Conservation (phyloP, 164 flowering plant species). For the Litsea cubeba region DNA sequence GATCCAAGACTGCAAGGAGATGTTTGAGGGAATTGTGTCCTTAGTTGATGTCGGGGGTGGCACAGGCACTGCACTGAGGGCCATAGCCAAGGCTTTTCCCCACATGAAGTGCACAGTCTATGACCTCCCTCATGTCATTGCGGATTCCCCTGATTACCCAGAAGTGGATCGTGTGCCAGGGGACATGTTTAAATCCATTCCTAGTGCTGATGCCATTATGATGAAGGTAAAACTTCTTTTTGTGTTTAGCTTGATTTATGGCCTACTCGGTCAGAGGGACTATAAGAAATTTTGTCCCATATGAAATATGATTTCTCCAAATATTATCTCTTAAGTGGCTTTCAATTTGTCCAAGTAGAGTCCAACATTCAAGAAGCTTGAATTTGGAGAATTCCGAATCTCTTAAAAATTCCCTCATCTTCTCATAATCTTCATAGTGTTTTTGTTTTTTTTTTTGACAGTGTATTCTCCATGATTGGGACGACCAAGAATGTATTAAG, state of each 20-base stretch:
- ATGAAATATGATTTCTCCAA: neutral
- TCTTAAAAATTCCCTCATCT: neutral
- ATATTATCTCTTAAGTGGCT: neutral
- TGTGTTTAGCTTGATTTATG: neutral
- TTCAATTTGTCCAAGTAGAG: neutral
- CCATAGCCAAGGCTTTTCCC: slow-evolving; percentile 5
- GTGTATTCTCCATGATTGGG: slow-evolving; percentile 11
- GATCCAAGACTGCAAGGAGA: neutral
- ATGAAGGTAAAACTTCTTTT: neutral
- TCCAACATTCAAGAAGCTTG: neutral
- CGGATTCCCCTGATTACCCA: neutral
- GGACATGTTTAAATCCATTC: slow-evolving; percentile 6
- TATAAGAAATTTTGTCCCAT: neutral
- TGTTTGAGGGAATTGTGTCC: neutral
- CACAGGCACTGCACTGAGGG: neutral
- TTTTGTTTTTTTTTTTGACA: neutral
- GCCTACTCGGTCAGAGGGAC: neutral
- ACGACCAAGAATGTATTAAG: slow-evolving; percentile 6
- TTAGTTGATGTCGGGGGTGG: slow-evolving; percentile 10
- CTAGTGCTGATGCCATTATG: slow-evolving; percentile 2
- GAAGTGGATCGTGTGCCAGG: slow-evolving; percentile 1
- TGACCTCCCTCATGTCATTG: slow-evolving; percentile 7
- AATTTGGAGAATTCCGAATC: neutral
- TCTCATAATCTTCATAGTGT: neutral
- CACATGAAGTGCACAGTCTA: slow-evolving; percentile 1